These are phyloP conservation scores for Sporisorium graminicola DNA, from an alignment of 1,284 basidiomycete species.

Conservation along the genomic window DNA sequence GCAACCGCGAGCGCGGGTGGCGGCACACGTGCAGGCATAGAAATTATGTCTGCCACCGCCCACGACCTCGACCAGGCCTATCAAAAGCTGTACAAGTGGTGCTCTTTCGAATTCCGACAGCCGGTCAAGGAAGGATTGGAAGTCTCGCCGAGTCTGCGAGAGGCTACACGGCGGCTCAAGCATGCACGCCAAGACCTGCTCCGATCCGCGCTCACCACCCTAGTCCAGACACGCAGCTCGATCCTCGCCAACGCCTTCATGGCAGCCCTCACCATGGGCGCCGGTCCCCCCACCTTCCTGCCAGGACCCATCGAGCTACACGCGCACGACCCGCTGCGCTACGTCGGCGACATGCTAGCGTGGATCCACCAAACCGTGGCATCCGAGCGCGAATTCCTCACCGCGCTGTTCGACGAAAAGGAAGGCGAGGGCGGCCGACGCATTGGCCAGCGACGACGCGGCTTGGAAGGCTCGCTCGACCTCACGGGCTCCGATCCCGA, in stretches of 20 bases:
- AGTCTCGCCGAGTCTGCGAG: constrained; percentile 78
- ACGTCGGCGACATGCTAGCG: constrained; percentile 97
- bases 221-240: constrained; percentile 84
- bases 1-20: constrained; percentile 79
- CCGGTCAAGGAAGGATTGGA: constrained; percentile 75
- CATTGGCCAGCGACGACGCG: constrained; percentile 48
- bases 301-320: constrained; percentile 96
- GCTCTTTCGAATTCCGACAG: constrained; percentile 83
- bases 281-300: constrained; percentile 78
- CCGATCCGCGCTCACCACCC: constrained; percentile 75
- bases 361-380: constrained; percentile 98
- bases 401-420: constrained; percentile 50
- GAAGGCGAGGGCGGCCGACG: constrained; percentile 72
- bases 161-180: constrained; percentile 81
- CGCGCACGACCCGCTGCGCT: constrained; percentile 94
- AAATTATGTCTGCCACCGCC: constrained; percentile 81
- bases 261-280: constrained; percentile 88
- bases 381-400: constrained; percentile 82
- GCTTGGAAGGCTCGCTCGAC: constrained; percentile 56
- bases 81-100: constrained; percentile 88
- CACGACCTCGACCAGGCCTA: constrained; percentile 88
- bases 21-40: constrained; percentile 51
- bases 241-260: constrained; percentile 85
- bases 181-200: constrained; percentile 74
- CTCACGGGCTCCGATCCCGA: constrained; percentile 30